A percentile compares a stretch with the other conserved stretches of the same genome.
These are phyloP conservation scores for Amaranthus cruentus DNA, from an alignment of 148 eudicot genomes.

Conservation along the genomic window DNA sequence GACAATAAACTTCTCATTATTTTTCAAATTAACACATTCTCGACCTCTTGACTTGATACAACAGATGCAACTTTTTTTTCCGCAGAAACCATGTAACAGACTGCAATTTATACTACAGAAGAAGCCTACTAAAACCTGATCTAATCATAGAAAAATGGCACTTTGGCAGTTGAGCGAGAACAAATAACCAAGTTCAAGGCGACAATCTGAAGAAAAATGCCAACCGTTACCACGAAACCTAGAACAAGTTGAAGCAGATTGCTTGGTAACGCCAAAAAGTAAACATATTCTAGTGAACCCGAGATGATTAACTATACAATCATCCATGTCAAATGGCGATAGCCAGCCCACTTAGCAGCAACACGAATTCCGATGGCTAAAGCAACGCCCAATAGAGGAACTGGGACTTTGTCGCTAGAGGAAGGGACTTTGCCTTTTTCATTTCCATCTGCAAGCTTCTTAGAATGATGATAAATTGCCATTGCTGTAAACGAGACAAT, in stretches of 20 bases:
- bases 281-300: background rate
- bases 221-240: background rate
- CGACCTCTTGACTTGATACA: too few species aligned
- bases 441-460: constrained; percentile 25
- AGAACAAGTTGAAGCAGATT: background rate
- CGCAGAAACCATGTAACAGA: too few species aligned
- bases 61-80: too few species aligned
- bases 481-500: constrained; percentile 48
- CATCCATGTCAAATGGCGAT: constrained; percentile 85
- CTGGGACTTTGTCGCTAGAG: constrained; percentile 39
- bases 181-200: background rate
- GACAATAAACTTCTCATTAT: too few species aligned
- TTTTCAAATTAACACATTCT: too few species aligned
- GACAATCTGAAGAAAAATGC: background rate
- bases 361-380: constrained; percentile 60
- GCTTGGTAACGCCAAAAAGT: background rate
- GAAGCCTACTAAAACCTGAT: too few species aligned
- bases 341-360: constrained; percentile 83
- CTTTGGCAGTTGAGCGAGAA: too few species aligned
- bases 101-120: too few species aligned
- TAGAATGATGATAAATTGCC: constrained; percentile 49
- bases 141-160: too few species aligned
- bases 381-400: constrained; percentile 65
- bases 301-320: constrained; percentile 30
- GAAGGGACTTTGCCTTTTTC: constrained; percentile 25